Conservation (phyloP, 441 rosid genomes). For the Breynia disticha region DNA sequence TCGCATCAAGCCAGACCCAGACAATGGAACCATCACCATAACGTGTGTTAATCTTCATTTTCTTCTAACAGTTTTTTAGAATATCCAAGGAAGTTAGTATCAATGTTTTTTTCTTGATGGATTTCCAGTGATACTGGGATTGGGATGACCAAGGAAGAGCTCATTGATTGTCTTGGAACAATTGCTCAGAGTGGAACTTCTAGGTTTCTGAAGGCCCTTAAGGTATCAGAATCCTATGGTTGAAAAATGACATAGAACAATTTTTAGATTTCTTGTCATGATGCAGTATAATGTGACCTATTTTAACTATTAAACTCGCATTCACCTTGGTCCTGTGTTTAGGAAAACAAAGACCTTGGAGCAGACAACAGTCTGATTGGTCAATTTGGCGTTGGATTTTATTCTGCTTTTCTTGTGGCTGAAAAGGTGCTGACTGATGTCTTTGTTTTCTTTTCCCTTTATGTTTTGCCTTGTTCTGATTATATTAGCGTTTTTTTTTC, state of each 20-base stretch:
- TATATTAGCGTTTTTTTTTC: conserved; percentile 1
- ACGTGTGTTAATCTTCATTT: conserved; percentile 27
- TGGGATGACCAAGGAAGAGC: conserved; percentile 96
- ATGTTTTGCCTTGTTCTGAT: conserved; percentile 4
- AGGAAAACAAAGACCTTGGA: conserved; percentile 93
- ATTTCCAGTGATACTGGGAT: conserved; percentile 80
- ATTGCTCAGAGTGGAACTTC: conserved; percentile 99
- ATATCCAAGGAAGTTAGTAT: background rate
- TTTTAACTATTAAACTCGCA: background rate
- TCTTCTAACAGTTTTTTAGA: background rate
- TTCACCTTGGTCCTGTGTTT: background rate
- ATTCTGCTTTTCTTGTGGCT: conserved; percentile 94
- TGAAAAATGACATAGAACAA: background rate
- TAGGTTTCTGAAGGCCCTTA: conserved; percentile 74
- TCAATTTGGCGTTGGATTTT: conserved; percentile 98
- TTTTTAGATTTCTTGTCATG: too few species aligned
- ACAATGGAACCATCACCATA: conserved; percentile 76
- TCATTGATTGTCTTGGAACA: conserved; percentile 91
- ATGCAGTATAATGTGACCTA: background rate
- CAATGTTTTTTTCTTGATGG: conserved; percentile 6
- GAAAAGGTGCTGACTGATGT: conserved; percentile 47
- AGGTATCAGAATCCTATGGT: conserved; percentile 27
- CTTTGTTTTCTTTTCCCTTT: background rate
- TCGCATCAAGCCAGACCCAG: conserved; percentile 79
- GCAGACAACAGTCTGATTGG: conserved; percentile 83